Percentiles rank a stretch among this genome's conserved stretches.
Conservation (phyloP, 768 basidiomycete genomes). For the Naematelia encephala region DNA sequence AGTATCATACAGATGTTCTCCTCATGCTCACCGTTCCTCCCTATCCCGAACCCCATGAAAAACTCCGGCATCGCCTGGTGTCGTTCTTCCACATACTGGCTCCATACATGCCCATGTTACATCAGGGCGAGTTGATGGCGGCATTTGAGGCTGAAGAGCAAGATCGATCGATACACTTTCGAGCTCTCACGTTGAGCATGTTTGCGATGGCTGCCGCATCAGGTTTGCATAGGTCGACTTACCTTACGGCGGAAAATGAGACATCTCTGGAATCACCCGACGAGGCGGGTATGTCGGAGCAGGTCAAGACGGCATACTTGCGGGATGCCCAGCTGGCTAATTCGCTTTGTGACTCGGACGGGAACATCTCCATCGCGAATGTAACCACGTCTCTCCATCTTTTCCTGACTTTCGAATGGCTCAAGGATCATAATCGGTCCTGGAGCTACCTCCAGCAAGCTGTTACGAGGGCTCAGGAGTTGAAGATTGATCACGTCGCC, state of each 20-base stretch:
- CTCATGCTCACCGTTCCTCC: slow-evolving; percentile 1
- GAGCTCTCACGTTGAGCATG: slow-evolving; percentile 1
- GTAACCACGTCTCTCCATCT: background rate
- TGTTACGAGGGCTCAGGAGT: background rate
- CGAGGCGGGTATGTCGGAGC: background rate
- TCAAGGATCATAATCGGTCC: slow-evolving; percentile 4
- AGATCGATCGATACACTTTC: slow-evolving; percentile 4
- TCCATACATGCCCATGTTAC: background rate
- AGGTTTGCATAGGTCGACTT: no score
- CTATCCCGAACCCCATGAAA: background rate
- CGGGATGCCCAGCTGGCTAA: slow-evolving; percentile 5
- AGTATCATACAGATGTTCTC: background rate
- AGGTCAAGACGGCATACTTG: slow-evolving; percentile 2
- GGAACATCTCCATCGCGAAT: background rate
- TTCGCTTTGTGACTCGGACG: slow-evolving; percentile 2
- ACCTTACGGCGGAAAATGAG: no score
- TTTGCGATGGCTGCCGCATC: slow-evolving; percentile 1
- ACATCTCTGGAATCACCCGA: no score
- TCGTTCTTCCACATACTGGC: background rate
- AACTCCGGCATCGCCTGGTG: background rate
- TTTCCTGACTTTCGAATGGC: slow-evolving; percentile 2
- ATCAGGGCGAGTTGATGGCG: slow-evolving; percentile 1
- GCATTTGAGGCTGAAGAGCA: background rate
- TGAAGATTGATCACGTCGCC: slow-evolving; percentile 1
- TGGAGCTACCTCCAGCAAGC: slow-evolving; percentile 5